Percentiles rank a stretch among this genome's conserved stretches.
Evolutionary conservation across 2,329 filamentous ascomycete genomes (phyloP).

Genomic region (Apiospora sp.): DNA sequence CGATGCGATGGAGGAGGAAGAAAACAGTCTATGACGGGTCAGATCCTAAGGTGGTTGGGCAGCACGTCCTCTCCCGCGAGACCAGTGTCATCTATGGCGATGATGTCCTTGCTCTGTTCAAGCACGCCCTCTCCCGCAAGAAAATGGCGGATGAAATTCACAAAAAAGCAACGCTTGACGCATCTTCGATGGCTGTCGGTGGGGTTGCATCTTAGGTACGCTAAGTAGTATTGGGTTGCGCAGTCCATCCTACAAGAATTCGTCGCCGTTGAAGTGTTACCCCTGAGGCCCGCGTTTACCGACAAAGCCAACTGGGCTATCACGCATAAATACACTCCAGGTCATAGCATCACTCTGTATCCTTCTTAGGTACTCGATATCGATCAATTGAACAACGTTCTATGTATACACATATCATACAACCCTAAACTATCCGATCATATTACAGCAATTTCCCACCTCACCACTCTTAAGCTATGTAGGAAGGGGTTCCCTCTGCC

Average conservation of each 20-base stretch:
- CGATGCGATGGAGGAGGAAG: constrained; percentile 52
- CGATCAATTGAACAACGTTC: background rate
- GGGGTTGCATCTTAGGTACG: background rate
- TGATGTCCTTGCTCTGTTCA: no score
- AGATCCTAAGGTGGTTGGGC: no score
- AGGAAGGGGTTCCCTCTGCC: background rate
- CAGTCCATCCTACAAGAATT: background rate
- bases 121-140: no score
- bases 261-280: background rate
- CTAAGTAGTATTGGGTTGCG: no score
- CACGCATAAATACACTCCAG: background rate
- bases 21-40: constrained; percentile 37
- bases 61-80: no score
- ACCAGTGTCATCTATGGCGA: no score
- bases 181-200: background rate
- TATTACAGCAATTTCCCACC: background rate
- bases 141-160: no score
- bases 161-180: no score
- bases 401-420: background rate
- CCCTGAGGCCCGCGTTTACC: background rate
- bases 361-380: background rate
- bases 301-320: background rate
- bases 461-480: background rate
- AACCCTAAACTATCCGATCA: background rate
- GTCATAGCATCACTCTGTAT: background rate